Percentiles rank a stretch among this genome's conserved stretches.
phyloP scores from a whole-genome alignment of 768 basidiomycete genomes.

The Trametes elegans region DNA sequence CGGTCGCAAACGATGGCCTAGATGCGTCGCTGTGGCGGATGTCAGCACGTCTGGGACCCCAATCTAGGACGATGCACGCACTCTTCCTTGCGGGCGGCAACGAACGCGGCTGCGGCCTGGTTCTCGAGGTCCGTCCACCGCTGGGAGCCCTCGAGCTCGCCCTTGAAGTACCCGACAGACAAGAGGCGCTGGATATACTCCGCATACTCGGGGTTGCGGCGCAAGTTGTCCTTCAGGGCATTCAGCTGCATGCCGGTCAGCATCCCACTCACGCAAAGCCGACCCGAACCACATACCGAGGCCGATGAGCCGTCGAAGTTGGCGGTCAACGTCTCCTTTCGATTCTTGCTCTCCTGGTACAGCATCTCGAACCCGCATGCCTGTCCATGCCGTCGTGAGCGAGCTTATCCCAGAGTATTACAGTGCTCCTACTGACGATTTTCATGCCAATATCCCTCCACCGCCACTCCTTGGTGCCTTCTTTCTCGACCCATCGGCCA shows the following conservation, averaged over 20 bases:
- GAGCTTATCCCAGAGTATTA: background rate
- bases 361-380: slow-evolving; percentile 97
- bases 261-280: slow-evolving; percentile 24
- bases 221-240: slow-evolving; percentile 66
- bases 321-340: slow-evolving; percentile 41
- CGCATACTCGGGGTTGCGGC: slow-evolving; percentile 62
- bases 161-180: slow-evolving; percentile 72
- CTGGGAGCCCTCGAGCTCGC: slow-evolving; percentile 73
- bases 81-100: slow-evolving; percentile 63
- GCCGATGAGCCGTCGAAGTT: slow-evolving; percentile 32
- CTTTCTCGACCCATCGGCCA: slow-evolving; percentile 62
- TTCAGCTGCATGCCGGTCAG: slow-evolving; percentile 42
- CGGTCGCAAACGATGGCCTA: slow-evolving; percentile 73
- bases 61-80: slow-evolving; percentile 37
- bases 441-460: slow-evolving; percentile 92
- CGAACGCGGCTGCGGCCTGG: slow-evolving; percentile 66
- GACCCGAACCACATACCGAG: slow-evolving; percentile 38
- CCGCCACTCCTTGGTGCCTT: slow-evolving; percentile 67
- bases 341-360: slow-evolving; percentile 78
- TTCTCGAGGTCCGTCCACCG: slow-evolving; percentile 72
- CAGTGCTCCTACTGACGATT: slow-evolving; percentile 52
- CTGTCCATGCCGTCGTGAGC: slow-evolving; percentile 36
- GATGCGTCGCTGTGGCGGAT: slow-evolving; percentile 45
- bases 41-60: background rate
- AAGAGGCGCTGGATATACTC: slow-evolving; percentile 68